Evolutionary conservation across 306 rosid species (phyloP), one percentile per base, ranked within the genome.

Genomic region (Fragaria ananassa): DNA sequence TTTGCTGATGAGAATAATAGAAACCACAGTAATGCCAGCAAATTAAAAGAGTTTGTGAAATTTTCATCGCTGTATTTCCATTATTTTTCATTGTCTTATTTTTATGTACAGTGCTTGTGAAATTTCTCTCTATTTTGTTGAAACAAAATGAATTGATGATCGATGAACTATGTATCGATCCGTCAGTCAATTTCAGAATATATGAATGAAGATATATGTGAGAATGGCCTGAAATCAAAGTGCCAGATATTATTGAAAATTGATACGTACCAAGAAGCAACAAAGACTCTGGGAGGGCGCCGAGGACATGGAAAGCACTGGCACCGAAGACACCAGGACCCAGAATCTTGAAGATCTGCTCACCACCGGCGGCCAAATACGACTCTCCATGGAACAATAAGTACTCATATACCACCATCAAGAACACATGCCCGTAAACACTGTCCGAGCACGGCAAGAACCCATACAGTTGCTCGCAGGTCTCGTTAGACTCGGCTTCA

Each of bases 251-350:
- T n/a, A 2, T 6, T 17, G 53, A 5, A 37, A 23, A 35, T 18
- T 4, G 18, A 18, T 63, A 51, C 78, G 4, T 86, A 86, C 93
- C 93, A 71, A 89, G 64, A 76, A 89, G 86, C 75, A 89, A 81
- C 27, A 86, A 72, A 34, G 90, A 84, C 74, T 89, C 90, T 0
- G 93, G 93, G 72, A 89, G 86, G 37, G 93, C 89, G 71, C 93
- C 90, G 62, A 89, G 86, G 71, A 89, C 68, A 68, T 89, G 83
- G 70, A 89, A 89, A 46, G 83, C 87, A 79, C 89, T 85, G 4
- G 89, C 87, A 74, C 93, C 93, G 76, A 89, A 89, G 70, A 86
- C 70, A 61, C 90, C 93, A 37, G 90, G 90, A 44, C 93, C 93
- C 63, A 89, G 81, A 75, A 86, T 83, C 82, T 83, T 79, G 85